Base-by-base conservation (phyloP, 148 eudicot genomes). In the Rhododendron griersonianum region DNA sequence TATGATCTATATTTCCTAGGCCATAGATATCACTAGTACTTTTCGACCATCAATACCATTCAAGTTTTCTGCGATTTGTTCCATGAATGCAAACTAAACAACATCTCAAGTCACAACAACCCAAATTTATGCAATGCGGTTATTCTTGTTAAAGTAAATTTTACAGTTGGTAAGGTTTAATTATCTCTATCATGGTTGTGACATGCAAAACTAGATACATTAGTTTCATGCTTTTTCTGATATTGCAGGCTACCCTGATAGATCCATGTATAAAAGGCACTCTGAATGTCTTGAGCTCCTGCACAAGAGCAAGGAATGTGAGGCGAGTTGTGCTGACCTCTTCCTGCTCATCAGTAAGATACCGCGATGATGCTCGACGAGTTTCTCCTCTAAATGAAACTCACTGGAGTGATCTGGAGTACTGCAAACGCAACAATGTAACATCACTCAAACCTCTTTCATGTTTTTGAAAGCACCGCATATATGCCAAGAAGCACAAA, bases 301-400 rank as follows among this genome's bases (percentile, higher is more conserved):
- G 99, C 93, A 86, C 74, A 85, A 97, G 91, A 90, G 88, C 95
- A 63, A 90, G 50, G 65, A 91, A 87, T 80, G 88, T 95, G 73
- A 94, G 91, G 88, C 88, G 98, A 89, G 93, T 95, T 74, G 98
- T 97, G 71, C 87, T 95, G 30, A 97, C 99, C 85, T 97, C 99
- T 35, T 97, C 99, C 80, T 97, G 99, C 89, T 93, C 99, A 19
- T 90, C 99, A 14, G 91, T 97, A 85, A 89, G 99, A 92, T 97
- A 97, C 77, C 90, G 92, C 15, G 85, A 89, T 28, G 98, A 97
- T 75, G 90, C 83, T 48, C 88, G 90, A 74, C 88, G 83, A 59
- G 74, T 88, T 61, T 90, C 95, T 84, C 93, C 93, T 84, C 94
- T 97, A 7, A 92, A 95, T 84, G 99, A 97, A 90, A 92, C 98